Evolutionary conservation across 1,139 yeast genomes (phyloP).

Genomic region (Scheffersomyces quercinus): DNA sequence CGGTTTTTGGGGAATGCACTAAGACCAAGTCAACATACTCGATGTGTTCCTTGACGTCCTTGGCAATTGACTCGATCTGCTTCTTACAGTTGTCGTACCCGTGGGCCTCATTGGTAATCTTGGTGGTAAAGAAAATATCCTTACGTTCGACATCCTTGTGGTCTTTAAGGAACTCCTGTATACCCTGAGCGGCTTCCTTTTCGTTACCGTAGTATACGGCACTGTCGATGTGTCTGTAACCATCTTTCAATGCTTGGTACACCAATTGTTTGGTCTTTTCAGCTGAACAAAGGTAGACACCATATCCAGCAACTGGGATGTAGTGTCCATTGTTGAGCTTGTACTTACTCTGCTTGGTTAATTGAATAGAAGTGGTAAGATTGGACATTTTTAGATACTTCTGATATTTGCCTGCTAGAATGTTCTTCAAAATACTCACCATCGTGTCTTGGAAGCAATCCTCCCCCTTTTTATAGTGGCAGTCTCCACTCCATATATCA

Average conservation of each 20-base stretch:
- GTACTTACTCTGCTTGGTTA: slow-evolving; percentile 28
- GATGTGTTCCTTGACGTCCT: slow-evolving; percentile 34
- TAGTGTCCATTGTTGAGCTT: slow-evolving; percentile 37
- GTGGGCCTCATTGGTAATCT: slow-evolving; percentile 19
- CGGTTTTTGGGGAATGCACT: slow-evolving; percentile 36
- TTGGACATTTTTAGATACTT: slow-evolving; percentile 17
- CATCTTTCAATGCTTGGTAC: slow-evolving; percentile 50
- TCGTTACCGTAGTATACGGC: slow-evolving; percentile 38
- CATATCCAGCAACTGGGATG: slow-evolving; percentile 45
- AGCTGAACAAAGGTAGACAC: slow-evolving; percentile 31
- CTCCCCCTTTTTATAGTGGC: no score
- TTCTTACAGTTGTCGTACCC: slow-evolving; percentile 24
- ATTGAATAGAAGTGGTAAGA: slow-evolving; percentile 29
- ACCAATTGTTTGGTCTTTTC: slow-evolving; percentile 29
- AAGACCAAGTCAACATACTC: slow-evolving; percentile 48
- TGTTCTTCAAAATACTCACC: no score
- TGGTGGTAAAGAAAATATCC: slow-evolving; percentile 40
- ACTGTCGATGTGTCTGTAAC: slow-evolving; percentile 72
- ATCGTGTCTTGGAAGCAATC: no score
- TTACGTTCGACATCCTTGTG: slow-evolving; percentile 31
- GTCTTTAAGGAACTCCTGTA: slow-evolving; percentile 46
- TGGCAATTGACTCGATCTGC: slow-evolving; percentile 16
- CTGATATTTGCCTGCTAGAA: neutral
- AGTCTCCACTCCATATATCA: no score
- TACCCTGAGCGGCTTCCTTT: slow-evolving; percentile 24